A percentile compares a stretch with the other conserved stretches of the same genome.
phyloP scores from a whole-genome alignment of 2,329 filamentous ascomycete genomes.

The Fusarium sp. region DNA sequence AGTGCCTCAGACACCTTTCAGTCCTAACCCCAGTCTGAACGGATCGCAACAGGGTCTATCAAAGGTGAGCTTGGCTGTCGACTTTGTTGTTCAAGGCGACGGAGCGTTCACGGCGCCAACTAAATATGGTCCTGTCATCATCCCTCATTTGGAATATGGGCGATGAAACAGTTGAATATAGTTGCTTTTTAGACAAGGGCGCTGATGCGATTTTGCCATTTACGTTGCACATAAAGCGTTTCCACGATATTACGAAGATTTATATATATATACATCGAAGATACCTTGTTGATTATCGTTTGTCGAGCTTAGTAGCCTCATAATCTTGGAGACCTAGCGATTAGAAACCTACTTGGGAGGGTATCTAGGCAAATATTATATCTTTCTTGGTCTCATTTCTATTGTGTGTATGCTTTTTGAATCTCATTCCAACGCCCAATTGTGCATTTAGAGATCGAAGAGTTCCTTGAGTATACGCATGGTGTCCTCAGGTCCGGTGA shows the following conservation, averaged over 20 bases:
- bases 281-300: constrained; percentile 40
- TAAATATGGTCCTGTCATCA: constrained; percentile 96
- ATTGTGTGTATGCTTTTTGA: constrained; percentile 29
- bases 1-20: constrained; percentile 53
- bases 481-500: constrained; percentile 85
- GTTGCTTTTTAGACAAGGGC: neutral
- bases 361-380: constrained; percentile 13
- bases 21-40: constrained; percentile 53
- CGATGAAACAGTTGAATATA: constrained; percentile 42
- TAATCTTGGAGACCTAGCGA: neutral
- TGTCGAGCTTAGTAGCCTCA: constrained; percentile 1
- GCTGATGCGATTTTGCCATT: constrained; percentile 8
- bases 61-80: constrained; percentile 88
- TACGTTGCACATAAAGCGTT: constrained; percentile 37
- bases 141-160: constrained; percentile 86
- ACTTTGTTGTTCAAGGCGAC: constrained; percentile 97
- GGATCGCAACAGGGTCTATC: constrained; percentile 61
- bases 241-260: constrained; percentile 38
- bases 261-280: constrained; percentile 33
- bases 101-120: constrained; percentile 83
- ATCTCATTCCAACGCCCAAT: constrained; percentile 7
- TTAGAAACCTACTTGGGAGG: neutral
- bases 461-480: constrained; percentile 82
- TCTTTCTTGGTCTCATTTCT: constrained; percentile 35
- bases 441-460: constrained; percentile 70